Evolutionary conservation across 2,329 filamentous ascomycete genomes (phyloP).

Genomic region (Fusarium sp.): DNA sequence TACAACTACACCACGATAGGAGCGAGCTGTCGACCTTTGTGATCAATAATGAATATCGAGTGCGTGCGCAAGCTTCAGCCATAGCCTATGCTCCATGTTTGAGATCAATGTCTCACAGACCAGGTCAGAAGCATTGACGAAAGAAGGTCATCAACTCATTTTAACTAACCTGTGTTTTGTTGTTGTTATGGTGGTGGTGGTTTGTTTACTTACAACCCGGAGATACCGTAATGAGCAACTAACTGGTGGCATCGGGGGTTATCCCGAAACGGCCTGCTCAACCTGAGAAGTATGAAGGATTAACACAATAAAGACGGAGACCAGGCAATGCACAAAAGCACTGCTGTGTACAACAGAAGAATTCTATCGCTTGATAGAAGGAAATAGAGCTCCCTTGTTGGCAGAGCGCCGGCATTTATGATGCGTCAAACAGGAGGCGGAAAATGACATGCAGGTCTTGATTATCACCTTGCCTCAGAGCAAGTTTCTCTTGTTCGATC

Average conservation of each 20-base stretch:
- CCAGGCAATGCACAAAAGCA: neutral
- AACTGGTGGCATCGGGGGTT: slow-evolving; percentile 6
- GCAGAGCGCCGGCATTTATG: slow-evolving; percentile 16
- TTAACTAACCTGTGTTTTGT: slow-evolving; percentile 3
- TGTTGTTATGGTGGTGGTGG: slow-evolving; percentile 36
- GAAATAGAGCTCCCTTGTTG: slow-evolving; percentile 3
- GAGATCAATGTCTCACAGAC: slow-evolving; percentile 37
- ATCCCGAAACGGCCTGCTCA: slow-evolving; percentile 6
- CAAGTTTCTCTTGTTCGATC: slow-evolving; percentile 8
- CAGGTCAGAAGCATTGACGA: slow-evolving; percentile 25
- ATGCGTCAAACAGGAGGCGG: slow-evolving; percentile 11
- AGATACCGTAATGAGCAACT: slow-evolving; percentile 21
- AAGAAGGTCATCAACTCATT: slow-evolving; percentile 19
- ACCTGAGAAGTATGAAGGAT: neutral
- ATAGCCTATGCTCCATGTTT: slow-evolving; percentile 31
- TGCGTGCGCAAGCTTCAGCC: slow-evolving; percentile 30
- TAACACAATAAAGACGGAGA: neutral
- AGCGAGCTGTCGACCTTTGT: slow-evolving; percentile 18
- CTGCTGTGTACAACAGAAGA: neutral
- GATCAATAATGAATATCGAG: slow-evolving; percentile 25
- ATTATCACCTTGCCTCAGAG: slow-evolving; percentile 8
- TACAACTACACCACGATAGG: slow-evolving; percentile 13
- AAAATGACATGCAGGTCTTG: slow-evolving; percentile 19
- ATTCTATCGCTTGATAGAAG: neutral
- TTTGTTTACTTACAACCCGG: slow-evolving; percentile 39